phyloP scores from a whole-genome alignment of 441 rosid species.

The Croton setiger region DNA sequence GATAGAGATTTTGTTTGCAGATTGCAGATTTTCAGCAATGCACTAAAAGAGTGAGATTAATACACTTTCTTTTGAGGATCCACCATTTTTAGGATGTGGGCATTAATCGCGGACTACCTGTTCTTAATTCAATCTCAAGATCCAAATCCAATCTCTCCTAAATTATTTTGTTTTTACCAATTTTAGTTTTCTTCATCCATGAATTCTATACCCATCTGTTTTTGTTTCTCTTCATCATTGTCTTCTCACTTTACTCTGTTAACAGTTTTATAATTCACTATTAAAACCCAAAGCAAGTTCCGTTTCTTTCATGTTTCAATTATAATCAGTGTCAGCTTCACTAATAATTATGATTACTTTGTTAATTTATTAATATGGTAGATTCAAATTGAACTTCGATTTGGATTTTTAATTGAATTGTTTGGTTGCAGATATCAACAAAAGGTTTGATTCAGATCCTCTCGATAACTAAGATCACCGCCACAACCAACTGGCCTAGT shows the following conservation, averaged over 20 bases:
- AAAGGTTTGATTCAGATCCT: no score
- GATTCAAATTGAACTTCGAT: background rate
- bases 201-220: no score
- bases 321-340: background rate
- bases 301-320: background rate
- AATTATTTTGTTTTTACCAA: background rate
- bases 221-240: background rate
- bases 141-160: background rate
- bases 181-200: background rate
- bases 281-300: background rate
- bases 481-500: no score
- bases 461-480: no score
- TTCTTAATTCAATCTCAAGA: background rate
- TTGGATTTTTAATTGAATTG: no score
- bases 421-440: no score
- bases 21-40: background rate
- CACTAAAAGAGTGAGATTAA: background rate
- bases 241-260: background rate
- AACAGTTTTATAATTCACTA: background rate
- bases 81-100: background rate
- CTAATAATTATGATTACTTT: background rate
- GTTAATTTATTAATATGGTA: background rate
- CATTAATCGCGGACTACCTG: background rate
- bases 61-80: background rate
- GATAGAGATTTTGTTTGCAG: background rate